Evolutionary conservation across 2,329 filamentous ascomycete species (phyloP).

Genomic region (Claviceps maximensis): DNA sequence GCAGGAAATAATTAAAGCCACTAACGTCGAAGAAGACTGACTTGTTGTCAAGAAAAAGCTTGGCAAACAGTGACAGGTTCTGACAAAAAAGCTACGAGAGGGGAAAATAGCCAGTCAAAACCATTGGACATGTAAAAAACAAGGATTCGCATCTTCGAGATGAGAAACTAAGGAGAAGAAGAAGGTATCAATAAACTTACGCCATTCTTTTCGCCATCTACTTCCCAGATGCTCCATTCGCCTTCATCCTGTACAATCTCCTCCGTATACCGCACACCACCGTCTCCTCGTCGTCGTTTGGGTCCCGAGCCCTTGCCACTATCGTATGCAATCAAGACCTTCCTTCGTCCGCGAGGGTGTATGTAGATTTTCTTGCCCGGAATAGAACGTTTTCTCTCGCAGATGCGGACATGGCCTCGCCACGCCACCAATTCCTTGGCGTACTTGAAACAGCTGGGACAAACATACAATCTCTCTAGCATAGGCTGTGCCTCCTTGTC

Average conservation of each 20-base stretch:
- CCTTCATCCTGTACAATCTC: conserved; percentile 44
- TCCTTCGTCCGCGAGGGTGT: conserved; percentile 36
- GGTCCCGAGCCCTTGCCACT: conserved; percentile 18
- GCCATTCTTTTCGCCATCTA: conserved; percentile 77
- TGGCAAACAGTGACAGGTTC: conserved; percentile 90
- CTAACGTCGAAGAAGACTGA: conserved; percentile 95
- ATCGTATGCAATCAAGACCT: conserved; percentile 24
- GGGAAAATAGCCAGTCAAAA: not conserved
- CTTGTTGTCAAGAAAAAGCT: conserved; percentile 95
- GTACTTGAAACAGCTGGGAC: conserved; percentile 91
- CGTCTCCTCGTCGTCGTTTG: conserved; percentile 26
- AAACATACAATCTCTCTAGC: conserved; percentile 68
- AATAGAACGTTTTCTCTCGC: conserved; percentile 33
- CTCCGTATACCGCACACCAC: conserved; percentile 25
- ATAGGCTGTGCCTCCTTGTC: conserved; percentile 27
- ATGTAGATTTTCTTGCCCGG: conserved; percentile 66
- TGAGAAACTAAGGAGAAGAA: not conserved
- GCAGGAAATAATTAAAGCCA: conserved; percentile 87
- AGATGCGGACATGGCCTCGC: conserved; percentile 45
- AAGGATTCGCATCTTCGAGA: not conserved
- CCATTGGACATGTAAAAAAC: too few relatives aligned
- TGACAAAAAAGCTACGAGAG: conserved; percentile 64
- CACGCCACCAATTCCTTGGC: conserved; percentile 48
- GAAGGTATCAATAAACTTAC: conserved; percentile 26
- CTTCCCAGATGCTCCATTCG: conserved; percentile 78